These are phyloP conservation scores for Pulveroboletus ravenelii DNA, from an alignment of 768 basidiomycete genomes.

Conservation along the genomic window DNA sequence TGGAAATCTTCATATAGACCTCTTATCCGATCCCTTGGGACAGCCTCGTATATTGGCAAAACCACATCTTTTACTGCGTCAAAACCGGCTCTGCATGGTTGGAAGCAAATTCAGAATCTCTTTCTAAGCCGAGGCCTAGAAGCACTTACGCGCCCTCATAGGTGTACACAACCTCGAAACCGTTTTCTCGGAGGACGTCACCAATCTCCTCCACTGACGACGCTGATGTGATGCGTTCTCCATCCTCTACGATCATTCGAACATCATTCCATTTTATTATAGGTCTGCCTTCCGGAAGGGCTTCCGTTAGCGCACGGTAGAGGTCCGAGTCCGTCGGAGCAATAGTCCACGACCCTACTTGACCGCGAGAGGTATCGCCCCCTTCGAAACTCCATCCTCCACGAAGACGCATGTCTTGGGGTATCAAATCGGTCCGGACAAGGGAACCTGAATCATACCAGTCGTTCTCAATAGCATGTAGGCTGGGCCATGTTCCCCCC, in stretches of 20 bases:
- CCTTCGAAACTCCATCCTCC: constrained; percentile 26
- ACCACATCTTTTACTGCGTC: constrained; percentile 39
- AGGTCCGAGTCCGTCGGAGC: constrained; percentile 11
- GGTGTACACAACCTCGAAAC: constrained; percentile 40
- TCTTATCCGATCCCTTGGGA: constrained; percentile 29
- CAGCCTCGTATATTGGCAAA: constrained; percentile 32
- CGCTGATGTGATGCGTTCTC: constrained; percentile 15
- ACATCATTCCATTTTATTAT: constrained; percentile 25
- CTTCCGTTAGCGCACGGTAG: constrained; percentile 15
- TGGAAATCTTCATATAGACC: constrained; percentile 39
- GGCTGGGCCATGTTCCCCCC: constrained; percentile 17
- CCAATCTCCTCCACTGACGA: constrained; percentile 29
- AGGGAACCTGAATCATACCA: constrained; percentile 35
- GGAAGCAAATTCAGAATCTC: background rate
- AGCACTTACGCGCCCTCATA: constrained; percentile 38
- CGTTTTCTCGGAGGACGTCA: constrained; percentile 32
- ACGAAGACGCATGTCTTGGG: constrained; percentile 28
- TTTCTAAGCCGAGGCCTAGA: background rate
- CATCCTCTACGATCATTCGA: constrained; percentile 18
- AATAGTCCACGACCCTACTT: constrained; percentile 20
- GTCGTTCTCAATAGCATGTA: constrained; percentile 34
- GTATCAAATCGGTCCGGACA: constrained; percentile 36
- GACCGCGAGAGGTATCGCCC: constrained; percentile 11
- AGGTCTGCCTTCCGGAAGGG: constrained; percentile 8
- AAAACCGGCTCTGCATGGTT: constrained; percentile 33